These are phyloP conservation scores for Suillus hirtellus DNA, from an alignment of 768 basidiomycete species.

Conservation along the genomic window DNA sequence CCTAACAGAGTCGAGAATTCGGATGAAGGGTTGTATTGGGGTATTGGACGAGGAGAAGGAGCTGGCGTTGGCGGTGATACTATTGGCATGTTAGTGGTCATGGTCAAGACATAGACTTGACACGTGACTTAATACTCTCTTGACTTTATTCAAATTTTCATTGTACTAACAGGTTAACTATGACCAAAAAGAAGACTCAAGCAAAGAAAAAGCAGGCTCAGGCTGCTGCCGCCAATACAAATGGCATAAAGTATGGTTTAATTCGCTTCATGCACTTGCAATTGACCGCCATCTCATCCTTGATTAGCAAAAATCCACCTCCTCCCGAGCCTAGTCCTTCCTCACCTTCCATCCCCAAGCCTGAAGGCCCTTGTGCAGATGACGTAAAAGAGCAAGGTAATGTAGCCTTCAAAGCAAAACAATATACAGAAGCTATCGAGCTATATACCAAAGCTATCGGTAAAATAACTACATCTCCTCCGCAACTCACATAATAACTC, in stretches of 20 bases:
- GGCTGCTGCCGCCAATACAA: conserved; percentile 13
- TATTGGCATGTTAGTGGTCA: conserved; percentile 34
- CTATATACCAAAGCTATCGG: conserved; percentile 78
- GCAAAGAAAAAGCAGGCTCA: conserved; percentile 31
- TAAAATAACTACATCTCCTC: conserved; percentile 19
- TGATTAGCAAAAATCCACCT: conserved; percentile 18
- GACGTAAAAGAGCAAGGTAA: conserved; percentile 81
- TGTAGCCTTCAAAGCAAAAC: conserved; percentile 64
- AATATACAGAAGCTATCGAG: conserved; percentile 69
- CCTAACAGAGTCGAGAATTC: conserved; percentile 36
- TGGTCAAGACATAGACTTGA: too few relatives aligned
- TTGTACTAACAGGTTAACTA: too few relatives aligned
- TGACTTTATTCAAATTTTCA: background rate
- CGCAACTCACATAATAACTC: conserved; percentile 8
- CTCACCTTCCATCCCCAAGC: conserved; percentile 19
- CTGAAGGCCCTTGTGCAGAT: conserved; percentile 39
- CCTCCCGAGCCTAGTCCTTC: conserved; percentile 7
- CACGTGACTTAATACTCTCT: background rate
- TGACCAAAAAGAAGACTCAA: conserved; percentile 33
- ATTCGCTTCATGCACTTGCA: background rate
- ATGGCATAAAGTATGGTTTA: conserved; percentile 24
- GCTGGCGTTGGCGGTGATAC: conserved; percentile 63
- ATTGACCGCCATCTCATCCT: conserved; percentile 12
- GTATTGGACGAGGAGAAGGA: conserved; percentile 45
- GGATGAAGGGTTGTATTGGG: conserved; percentile 25